These are phyloP conservation scores for Alternaria sp. DNA, from an alignment of 2,329 filamentous ascomycete genomes.

Conservation along the genomic window DNA sequence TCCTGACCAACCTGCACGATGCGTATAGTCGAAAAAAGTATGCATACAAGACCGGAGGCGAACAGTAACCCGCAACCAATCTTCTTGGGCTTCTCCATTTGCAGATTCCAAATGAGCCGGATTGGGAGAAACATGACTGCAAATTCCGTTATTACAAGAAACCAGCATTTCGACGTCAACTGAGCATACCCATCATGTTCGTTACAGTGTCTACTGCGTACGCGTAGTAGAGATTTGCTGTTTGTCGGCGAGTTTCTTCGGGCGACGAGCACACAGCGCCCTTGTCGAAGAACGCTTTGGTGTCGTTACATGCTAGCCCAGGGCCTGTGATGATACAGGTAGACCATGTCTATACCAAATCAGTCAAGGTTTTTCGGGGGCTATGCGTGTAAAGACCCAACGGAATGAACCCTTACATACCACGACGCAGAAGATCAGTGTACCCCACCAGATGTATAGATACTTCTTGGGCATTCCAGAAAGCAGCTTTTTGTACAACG, in stretches of 20 bases:
- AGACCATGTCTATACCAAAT: constrained; percentile 42
- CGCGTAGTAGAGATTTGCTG: constrained; percentile 48
- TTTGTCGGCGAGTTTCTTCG: constrained; percentile 42
- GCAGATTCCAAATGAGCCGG: constrained; percentile 49
- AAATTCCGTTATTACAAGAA: background rate
- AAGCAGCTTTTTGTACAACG: constrained; percentile 52
- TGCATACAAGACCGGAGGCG: constrained; percentile 37
- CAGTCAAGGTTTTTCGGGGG: background rate
- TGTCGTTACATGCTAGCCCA: constrained; percentile 47
- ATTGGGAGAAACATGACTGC: constrained; percentile 52
- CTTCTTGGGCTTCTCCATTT: constrained; percentile 47
- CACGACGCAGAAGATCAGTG: constrained; percentile 46
- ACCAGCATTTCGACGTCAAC: no score
- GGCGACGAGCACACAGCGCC: constrained; percentile 35
- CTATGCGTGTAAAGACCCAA: background rate
- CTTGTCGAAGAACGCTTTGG: constrained; percentile 37
- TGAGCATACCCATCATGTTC: constrained; percentile 46
- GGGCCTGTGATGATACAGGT: constrained; percentile 50
- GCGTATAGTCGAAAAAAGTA: constrained; percentile 37
- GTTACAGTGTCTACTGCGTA: constrained; percentile 50
- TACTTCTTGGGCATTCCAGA: constrained; percentile 42
- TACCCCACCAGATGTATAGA: constrained; percentile 50
- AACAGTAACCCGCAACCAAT: constrained; percentile 43
- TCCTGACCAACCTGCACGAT: constrained; percentile 46
- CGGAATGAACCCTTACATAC: constrained; percentile 29